phyloP scores from a whole-genome alignment of 1,284 basidiomycete species.

The Lentinus polychrous region DNA sequence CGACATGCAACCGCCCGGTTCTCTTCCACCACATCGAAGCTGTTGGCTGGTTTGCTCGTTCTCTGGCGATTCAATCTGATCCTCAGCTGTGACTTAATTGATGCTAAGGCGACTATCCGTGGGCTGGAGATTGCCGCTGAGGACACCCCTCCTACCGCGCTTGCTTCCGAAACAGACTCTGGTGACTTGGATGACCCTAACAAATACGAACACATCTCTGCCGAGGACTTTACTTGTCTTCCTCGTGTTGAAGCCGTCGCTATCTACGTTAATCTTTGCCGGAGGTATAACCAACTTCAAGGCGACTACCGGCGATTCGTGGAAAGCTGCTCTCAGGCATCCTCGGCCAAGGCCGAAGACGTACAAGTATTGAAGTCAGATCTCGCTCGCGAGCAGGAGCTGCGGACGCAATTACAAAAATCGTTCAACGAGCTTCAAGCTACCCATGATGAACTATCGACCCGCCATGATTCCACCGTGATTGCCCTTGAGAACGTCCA shows the following conservation, averaged over 20 bases:
- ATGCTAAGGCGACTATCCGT: slow-evolving; percentile 3
- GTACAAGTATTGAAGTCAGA: neutral
- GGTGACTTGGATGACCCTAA: neutral
- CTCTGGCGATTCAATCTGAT: slow-evolving; percentile 12
- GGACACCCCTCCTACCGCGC: neutral
- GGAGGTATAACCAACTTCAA: slow-evolving; percentile 3
- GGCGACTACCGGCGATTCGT: slow-evolving; percentile 5
- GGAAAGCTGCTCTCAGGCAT: slow-evolving; percentile 3
- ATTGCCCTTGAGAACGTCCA: neutral
- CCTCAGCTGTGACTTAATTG: slow-evolving; percentile 3
- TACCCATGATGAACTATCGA: neutral
- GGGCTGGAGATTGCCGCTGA: slow-evolving; percentile 5
- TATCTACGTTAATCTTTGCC: slow-evolving; percentile 4
- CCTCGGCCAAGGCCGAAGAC: neutral
- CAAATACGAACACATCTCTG: neutral
- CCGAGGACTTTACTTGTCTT: neutral
- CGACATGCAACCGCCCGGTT: slow-evolving; percentile 2
- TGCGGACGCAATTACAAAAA: neutral
- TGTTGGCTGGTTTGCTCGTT: slow-evolving; percentile 10
- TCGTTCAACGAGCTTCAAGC: slow-evolving; percentile 1
- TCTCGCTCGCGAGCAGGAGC: neutral
- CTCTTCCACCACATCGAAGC: slow-evolving; percentile 2
- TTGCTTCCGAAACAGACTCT: neutral
- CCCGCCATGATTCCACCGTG: neutral
- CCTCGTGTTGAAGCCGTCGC: slow-evolving; percentile 2